Evolutionary conservation across 139 green algal genomes (phyloP).

Genomic region (Coelastrella sp.): DNA sequence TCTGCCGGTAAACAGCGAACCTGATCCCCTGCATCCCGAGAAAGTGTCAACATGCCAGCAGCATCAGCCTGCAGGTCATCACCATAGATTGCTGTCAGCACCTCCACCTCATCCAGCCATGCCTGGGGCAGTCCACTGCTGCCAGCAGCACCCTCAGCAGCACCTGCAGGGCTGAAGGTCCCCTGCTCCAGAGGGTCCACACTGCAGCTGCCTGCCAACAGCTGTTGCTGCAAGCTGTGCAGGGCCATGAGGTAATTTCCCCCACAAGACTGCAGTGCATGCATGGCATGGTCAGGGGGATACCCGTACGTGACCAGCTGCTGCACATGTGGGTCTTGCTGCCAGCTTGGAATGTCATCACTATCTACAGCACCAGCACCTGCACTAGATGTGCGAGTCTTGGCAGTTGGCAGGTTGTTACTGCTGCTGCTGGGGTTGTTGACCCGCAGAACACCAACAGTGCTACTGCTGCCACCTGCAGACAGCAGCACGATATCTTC

Average conservation of each 20-base stretch:
- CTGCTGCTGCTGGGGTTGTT: constrained; percentile 17
- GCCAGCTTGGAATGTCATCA: constrained; percentile 15
- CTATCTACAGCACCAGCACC: background rate
- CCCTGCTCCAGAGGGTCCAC: background rate
- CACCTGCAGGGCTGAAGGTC: background rate
- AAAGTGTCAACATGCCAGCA: background rate
- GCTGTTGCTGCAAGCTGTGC: constrained; percentile 23
- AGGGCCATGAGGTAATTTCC: background rate
- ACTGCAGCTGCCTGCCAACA: background rate
- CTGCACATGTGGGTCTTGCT: constrained; percentile 50
- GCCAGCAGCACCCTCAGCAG: background rate
- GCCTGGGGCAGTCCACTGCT: constrained; percentile 12
- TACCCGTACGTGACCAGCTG: constrained; percentile 50
- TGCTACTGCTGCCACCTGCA: constrained; percentile 38
- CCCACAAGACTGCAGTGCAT: background rate
- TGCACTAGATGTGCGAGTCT: background rate
- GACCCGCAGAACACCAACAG: constrained; percentile 21
- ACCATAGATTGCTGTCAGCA: constrained; percentile 82
- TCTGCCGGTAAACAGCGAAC: background rate
- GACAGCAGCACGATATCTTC: too few relatives aligned
- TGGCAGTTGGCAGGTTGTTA: background rate
- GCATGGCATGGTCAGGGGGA: constrained; percentile 11
- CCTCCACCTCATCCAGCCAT: constrained; percentile 79
- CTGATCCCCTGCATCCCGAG: constrained; percentile 33
- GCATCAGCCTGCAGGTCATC: constrained; percentile 49